Evolutionary conservation across 2,329 filamentous ascomycete species (phyloP), one percentile per base, ranked within the genome.

Genomic region (Fusarium sp.): DNA sequence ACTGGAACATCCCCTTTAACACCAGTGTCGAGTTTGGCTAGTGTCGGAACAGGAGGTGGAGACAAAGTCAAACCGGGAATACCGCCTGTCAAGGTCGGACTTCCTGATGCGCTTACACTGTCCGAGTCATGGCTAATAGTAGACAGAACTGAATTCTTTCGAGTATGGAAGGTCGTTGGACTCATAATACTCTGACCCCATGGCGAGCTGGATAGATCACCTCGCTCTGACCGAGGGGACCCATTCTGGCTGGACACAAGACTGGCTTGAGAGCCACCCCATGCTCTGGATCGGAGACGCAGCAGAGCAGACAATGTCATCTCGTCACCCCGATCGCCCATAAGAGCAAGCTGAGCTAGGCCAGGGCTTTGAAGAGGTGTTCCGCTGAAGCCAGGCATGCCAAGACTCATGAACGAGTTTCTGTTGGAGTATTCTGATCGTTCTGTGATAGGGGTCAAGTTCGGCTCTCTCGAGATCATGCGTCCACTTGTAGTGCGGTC

Each of bases 391-490:
- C 78, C 74, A 14, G 80, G 78, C 64, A 83, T 81, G 32, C 81
- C 82, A 67, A 95, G 83, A 64, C 92, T 93, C 83, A 97, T 93
- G 64, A 97, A 89, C 2, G 93, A 97, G 78, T 98, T 98, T 46
- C 96, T 90, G 64, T 97, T 97, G 44, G 94, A 97, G 84, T 97
- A 98, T 81, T 99, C 96, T 64, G 93, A 97, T 15, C 95, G 89
- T 80, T 98, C 96, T 0, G 95, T 98, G 75, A 99, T 98, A 9
- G 96, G 96, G 2, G 96, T 98, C 50, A 99, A 84, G 75, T 96
- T 98, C 2, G 96, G 95, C 78, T 98, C 95, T 42, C 92, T 89
- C 23, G 93, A 92, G 33, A 91, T 89, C 55, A 91, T 86, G 17
- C 91, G 89, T 23, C 93, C 94, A 71, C 92, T 96, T 59, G 89